These are phyloP conservation scores for Lactifluus rugatus DNA, from an alignment of 768 basidiomycete species.

Conservation along the genomic window DNA sequence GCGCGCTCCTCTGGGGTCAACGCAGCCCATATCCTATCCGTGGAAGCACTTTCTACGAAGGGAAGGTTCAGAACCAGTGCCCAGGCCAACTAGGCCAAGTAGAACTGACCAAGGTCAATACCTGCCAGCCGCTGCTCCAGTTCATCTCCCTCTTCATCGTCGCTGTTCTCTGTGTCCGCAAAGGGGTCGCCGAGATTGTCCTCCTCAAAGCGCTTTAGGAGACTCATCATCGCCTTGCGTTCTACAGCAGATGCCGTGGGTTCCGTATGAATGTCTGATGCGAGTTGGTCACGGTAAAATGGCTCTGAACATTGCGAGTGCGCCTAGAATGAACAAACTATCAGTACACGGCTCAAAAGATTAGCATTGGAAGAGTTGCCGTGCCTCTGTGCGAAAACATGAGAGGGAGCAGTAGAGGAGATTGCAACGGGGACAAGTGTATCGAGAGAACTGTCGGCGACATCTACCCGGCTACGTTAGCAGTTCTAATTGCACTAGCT, in stretches of 20 bases:
- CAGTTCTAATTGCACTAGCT: not conserved
- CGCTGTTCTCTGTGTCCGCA: constrained; percentile 29
- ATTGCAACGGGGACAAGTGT: constrained; percentile 78
- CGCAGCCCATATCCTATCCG: constrained; percentile 50
- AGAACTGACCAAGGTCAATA: constrained; percentile 51
- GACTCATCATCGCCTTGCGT: constrained; percentile 52
- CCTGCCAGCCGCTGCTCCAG: constrained; percentile 42
- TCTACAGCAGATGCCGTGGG: constrained; percentile 51
- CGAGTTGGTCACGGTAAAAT: constrained; percentile 71
- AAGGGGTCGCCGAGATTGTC: constrained; percentile 35
- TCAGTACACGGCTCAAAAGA: not conserved
- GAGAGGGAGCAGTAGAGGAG: constrained; percentile 67
- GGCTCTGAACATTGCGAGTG: constrained; percentile 72
- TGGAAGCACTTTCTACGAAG: constrained; percentile 41
- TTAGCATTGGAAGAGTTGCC: not conserved
- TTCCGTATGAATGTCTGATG: constrained; percentile 46
- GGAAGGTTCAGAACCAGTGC: not conserved
- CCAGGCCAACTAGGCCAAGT: not conserved
- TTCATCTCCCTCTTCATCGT: constrained; percentile 29
- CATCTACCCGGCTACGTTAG: constrained; percentile 39
- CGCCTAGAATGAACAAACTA: constrained; percentile 26
- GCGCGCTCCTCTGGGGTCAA: constrained; percentile 51
- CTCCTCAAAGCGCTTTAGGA: constrained; percentile 67
- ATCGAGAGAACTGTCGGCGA: constrained; percentile 63
- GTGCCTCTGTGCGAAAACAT: constrained; percentile 55